Base-by-base conservation (phyloP, 2,329 filamentous ascomycete genomes). In the Penicillium corylophilum region DNA sequence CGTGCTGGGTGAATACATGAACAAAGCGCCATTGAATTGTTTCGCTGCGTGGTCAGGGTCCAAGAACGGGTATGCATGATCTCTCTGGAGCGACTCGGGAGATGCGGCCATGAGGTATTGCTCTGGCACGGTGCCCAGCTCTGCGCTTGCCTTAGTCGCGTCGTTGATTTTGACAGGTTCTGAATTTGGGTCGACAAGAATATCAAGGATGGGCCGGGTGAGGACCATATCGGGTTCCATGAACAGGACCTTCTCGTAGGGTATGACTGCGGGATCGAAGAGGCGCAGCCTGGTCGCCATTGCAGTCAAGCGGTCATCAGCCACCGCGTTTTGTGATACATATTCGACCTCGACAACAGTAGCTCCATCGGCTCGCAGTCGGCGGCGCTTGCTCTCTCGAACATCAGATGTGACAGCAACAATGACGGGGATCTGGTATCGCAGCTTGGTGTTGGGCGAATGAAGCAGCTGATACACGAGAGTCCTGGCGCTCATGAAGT, bases 1-100 rank as follows among this genome's bases (percentile, higher is more conserved):
- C 1, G 52, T 49, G 12, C 71, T 73, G 0, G 75, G 75, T 5
- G 68, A 64, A 2, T 71, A 62, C 4, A 77, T 52, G 63, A 74
- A 74, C 58, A 77, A 74, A 0, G 74, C 74, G 0, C 40, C 41
- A 18, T 44, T 53, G 36, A 60, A 56, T 7, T 46, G 43, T 38
- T 40, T 46, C 0, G 16, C n/a, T 23, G 31, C 41, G 16, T 38
- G 13, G 16, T 45, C 46, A 16, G 28, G 29, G 22, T 53, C 48
- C 5, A 46, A 18, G 13, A 46, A 46, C 1, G 38, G 40, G 10
- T 47, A 50, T 10, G 39, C 28, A 22, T 38, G 33, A 22, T 51
- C 43, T 16, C 40, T 51, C 44, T 43, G 40, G 8, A 18, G 35
- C n/a, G 28, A 39, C 10, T 55, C 54, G 8, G 51, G 51, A 9